Evolutionary conservation across 345 rosid genomes (phyloP).

Genomic region (Turritis glabra): DNA sequence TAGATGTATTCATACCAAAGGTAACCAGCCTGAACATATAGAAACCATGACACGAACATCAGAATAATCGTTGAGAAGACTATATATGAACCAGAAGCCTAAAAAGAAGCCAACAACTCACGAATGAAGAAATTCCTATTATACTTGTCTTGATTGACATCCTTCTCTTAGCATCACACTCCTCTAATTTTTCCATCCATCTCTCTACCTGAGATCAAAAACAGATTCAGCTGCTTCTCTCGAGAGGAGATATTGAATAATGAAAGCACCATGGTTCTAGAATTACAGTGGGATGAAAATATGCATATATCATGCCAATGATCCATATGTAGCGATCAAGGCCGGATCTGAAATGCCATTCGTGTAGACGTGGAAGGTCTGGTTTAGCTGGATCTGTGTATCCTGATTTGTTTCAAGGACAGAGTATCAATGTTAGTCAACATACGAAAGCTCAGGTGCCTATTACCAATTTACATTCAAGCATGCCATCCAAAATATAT

Average conservation of each 20-base stretch:
- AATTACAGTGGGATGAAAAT: slow-evolving; percentile 86
- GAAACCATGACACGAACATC: background rate
- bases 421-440: background rate
- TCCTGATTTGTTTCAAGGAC: slow-evolving; percentile 45
- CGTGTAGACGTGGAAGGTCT: slow-evolving; percentile 72
- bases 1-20: slow-evolving; percentile 87
- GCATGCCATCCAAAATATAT: no score
- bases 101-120: slow-evolving; percentile 45
- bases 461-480: background rate
- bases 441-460: background rate
- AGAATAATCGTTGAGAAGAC: background rate
- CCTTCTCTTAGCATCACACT: slow-evolving; percentile 71
- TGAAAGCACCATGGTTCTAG: slow-evolving; percentile 9
- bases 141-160: slow-evolving; percentile 62
- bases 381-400: slow-evolving; percentile 93
- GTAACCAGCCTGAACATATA: slow-evolving; percentile 67
- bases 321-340: slow-evolving; percentile 98
- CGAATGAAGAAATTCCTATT: slow-evolving; percentile 52
- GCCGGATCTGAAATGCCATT: slow-evolving; percentile 98
- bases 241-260: slow-evolving; percentile 8
- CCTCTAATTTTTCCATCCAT: slow-evolving; percentile 97
- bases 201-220: slow-evolving; percentile 71
- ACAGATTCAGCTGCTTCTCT: background rate
- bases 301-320: slow-evolving; percentile 91
- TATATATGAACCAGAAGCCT: background rate